Evolutionary conservation across 1,284 basidiomycete species (phyloP).

Genomic region (Pascua sp.): DNA sequence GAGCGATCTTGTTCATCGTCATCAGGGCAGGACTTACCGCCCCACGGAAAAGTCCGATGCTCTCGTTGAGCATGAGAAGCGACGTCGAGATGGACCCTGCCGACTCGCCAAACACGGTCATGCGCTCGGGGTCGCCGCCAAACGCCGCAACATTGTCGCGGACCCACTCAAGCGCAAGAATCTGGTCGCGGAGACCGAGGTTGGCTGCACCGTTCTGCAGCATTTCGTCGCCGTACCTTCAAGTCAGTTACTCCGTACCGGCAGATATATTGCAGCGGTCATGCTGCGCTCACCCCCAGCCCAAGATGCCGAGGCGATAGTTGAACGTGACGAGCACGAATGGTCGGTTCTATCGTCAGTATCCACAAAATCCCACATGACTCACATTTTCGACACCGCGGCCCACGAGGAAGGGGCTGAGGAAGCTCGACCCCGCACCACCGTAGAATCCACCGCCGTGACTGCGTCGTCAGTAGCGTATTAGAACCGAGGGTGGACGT

Average conservation of each 20-base stretch:
- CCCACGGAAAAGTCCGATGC: constrained; percentile 38
- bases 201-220: constrained; percentile 40
- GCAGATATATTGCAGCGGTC: too few species aligned
- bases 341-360: background rate
- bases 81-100: constrained; percentile 18
- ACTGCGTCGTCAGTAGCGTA: constrained; percentile 1
- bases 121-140: constrained; percentile 62
- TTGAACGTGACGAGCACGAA: constrained; percentile 50
- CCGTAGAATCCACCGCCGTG: constrained; percentile 38
- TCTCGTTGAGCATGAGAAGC: constrained; percentile 37
- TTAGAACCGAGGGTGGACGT: constrained; percentile 1
- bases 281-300: constrained; percentile 27
- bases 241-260: constrained; percentile 15
- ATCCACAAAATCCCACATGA: background rate
- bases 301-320: constrained; percentile 52
- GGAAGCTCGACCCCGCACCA: constrained; percentile 11
- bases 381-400: too few species aligned
- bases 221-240: constrained; percentile 30
- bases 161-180: constrained; percentile 56
- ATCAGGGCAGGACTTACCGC: constrained; percentile 18
- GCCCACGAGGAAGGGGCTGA: too few species aligned
- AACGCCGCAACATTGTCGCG: constrained; percentile 62
- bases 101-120: constrained; percentile 24
- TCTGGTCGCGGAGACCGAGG: constrained; percentile 54
- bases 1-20: background rate